Evolutionary conservation across 306 rosid genomes (phyloP), one percentile per base, ranked within the genome.

Genomic region (Astragalus membranaceus): DNA sequence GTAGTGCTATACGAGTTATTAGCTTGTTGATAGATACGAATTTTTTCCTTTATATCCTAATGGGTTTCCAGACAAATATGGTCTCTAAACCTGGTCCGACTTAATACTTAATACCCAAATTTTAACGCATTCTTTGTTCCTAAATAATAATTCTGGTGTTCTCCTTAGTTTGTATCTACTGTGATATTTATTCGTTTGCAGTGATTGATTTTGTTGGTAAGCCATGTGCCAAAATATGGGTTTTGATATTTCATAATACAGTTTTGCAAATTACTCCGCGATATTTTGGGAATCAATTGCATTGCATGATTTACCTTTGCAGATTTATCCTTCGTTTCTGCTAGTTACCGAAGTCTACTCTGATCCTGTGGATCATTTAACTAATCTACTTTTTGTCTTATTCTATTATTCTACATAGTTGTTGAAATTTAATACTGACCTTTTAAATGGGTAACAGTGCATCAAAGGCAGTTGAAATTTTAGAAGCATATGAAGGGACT

Each of bases 401-500:
- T 20, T 26, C 60, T 69, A 10, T 42, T 11, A 13, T 47, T 52
- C 10, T 59, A 64, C 30, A 49, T 30, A 20, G 63, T 68, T 73
- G 23, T 46, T 64, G 30, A 70, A 70, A 14, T 49, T 55, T 37
- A 78, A 52, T 61, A 10, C 51, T 61, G 23, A 81, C 8, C 44
- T 75, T 70, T 73, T 80, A 26, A 37, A 42, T 67, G 55, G 74
- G 46, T 55, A 26, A 65, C 78, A 94, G 99, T 75, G 86, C 88
- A 11, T 73, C 88, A 48, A 94, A 94, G 80, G 97, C 99, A 8
- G 92, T 94, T 79, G 99, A 94, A 79, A 94, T 94, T 83, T 82
- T 94, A 81, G 99, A 94, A 87, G 99, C 99, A 57, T 94, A 94
- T 70, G 99, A 91, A 79, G 99, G 99, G 61, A 94, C 99, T 3